A percentile compares a stretch with the other conserved stretches of the same genome.
Conservation (phyloP, 2,329 filamentous ascomycete species). For the Alternaria postmessia region DNA sequence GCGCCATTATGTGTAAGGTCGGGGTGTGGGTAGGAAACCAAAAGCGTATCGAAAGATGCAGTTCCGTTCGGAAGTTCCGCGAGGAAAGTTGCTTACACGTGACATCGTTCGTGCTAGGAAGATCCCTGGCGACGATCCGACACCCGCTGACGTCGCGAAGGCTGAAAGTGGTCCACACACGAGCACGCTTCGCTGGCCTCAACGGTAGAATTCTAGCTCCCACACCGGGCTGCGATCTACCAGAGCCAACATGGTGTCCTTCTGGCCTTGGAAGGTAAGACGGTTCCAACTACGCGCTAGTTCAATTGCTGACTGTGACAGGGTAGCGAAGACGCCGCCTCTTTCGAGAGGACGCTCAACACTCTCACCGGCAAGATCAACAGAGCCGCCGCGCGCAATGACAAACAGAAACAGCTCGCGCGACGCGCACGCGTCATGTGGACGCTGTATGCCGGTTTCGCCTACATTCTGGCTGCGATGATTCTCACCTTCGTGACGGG, state of each 20-base stretch:
- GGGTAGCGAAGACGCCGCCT: slow-evolving; percentile 84
- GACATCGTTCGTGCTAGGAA: slow-evolving; percentile 24
- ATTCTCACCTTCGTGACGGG: slow-evolving; percentile 86
- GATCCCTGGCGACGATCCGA: slow-evolving; percentile 35
- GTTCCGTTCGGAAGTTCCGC: slow-evolving; percentile 22
- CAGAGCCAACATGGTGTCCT: slow-evolving; percentile 71
- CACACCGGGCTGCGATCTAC: slow-evolving; percentile 38
- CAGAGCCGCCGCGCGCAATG: slow-evolving; percentile 75
- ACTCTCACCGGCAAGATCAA: slow-evolving; percentile 83
- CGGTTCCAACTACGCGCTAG: background rate
- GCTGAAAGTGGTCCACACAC: slow-evolving; percentile 23
- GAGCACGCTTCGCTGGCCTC: slow-evolving; percentile 40
- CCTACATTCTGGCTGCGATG: slow-evolving; percentile 85
- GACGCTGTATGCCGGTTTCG: slow-evolving; percentile 90
- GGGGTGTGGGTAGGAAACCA: background rate
- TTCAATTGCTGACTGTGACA: slow-evolving; percentile 50
- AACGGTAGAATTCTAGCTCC: slow-evolving; percentile 31
- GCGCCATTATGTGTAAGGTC: slow-evolving; percentile 62
- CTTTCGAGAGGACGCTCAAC: slow-evolving; percentile 91
- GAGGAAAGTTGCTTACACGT: slow-evolving; percentile 33
- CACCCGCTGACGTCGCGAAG: slow-evolving; percentile 34
- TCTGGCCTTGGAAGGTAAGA: slow-evolving; percentile 72
- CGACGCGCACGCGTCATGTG: slow-evolving; percentile 83
- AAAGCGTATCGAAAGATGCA: background rate
- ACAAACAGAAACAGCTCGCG: slow-evolving; percentile 73